phyloP scores from a whole-genome alignment of 2,329 filamentous ascomycete species.

The Sclerotiophoma versabilis region DNA sequence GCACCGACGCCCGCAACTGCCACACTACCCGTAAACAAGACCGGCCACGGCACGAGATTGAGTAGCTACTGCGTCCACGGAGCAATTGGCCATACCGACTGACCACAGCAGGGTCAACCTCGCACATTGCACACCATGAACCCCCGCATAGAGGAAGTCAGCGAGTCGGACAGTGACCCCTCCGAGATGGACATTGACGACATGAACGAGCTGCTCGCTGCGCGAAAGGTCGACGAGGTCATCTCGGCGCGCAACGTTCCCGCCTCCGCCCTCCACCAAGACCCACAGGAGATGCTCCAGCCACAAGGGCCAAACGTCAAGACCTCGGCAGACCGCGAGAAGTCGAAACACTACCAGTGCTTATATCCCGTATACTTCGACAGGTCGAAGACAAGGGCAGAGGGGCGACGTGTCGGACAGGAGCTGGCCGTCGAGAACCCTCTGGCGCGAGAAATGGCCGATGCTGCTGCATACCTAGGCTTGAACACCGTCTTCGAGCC shows the following conservation, averaged over 20 bases:
- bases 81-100: neutral
- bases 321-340: conserved; percentile 56
- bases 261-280: conserved; percentile 32
- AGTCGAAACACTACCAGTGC: conserved; percentile 80
- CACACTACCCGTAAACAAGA: neutral
- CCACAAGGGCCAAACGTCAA: conserved; percentile 50
- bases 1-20: conserved; percentile 7
- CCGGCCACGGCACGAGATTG: neutral
- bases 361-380: conserved; percentile 98
- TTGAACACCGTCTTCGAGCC: conserved; percentile 84
- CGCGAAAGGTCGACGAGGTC: conserved; percentile 54
- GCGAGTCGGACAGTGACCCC: conserved; percentile 74
- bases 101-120: neutral
- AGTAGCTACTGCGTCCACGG: neutral
- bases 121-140: conserved; percentile 51
- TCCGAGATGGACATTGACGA: conserved; percentile 81
- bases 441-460: conserved; percentile 85
- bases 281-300: conserved; percentile 43
- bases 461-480: conserved; percentile 71
- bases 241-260: conserved; percentile 42
- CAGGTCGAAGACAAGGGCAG: conserved; percentile 71
- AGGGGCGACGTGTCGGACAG: conserved; percentile 80
- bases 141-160: conserved; percentile 90
- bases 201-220: conserved; percentile 66
- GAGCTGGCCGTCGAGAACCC: conserved; percentile 81